Evolutionary conservation across 2,329 filamentous ascomycete genomes (phyloP), one percentile per base, ranked within the genome.

Genomic region (Lachnellula hyalina): DNA sequence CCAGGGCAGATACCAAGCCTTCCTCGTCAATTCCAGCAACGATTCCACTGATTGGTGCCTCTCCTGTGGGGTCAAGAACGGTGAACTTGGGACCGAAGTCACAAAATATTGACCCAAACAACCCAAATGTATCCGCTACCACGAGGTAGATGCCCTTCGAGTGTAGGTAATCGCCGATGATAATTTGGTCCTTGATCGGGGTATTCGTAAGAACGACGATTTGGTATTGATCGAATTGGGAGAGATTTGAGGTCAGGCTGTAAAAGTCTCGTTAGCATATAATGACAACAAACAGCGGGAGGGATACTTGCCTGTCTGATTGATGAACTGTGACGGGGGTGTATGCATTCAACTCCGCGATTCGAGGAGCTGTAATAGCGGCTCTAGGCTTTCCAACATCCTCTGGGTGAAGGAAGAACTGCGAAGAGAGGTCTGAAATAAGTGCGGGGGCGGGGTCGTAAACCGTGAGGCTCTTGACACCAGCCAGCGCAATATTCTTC

Each of bases 401-500:
- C 66, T 86, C 83, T 17, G 85, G 80, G 54, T 84, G 90, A 21
- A 99, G 84, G 80, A 99, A 99, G 80, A 99, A 99, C 73, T 99
- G 94, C 44, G 94, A 89, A 41, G 94, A 97, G 35, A 99, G 84
- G 70, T 99, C 94, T 65, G 90, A 81, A 64, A 96, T 87, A 63
- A 85, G 80, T 52, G 89, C 87, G 42, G 90, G 90, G 47, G 86
- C 84, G 47, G 94, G 93, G 70, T 99, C 94, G 77, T 91, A 90
- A 53, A 99, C 82, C 1, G 93, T 94, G 64, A 99, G 77, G 69
- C 92, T 96, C 81, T 99, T 99, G 75, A 99, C 94, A 71, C 94
- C 94, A 65, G 94, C 94, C 65, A 99, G 86, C 57, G 94, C 94
- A 68, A 99, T 90, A 69, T 99, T 99, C 82, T 99, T 99, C 68